phyloP scores from a whole-genome alignment of 108 stramenopile species.

The Parmales sp. region DNA sequence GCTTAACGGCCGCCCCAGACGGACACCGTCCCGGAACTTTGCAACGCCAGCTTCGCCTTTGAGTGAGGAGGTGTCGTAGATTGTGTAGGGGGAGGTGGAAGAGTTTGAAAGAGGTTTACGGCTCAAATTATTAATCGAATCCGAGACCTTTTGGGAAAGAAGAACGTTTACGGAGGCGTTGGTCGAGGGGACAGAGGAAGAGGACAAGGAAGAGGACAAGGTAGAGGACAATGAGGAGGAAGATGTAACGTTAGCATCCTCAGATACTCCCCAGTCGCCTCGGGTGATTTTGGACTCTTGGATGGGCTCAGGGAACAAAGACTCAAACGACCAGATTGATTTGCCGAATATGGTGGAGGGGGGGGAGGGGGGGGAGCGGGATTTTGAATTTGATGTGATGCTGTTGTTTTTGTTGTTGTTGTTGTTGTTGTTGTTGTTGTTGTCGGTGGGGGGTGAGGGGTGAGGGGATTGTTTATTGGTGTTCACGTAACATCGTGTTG shows the following conservation, averaged over 20 bases:
- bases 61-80: too few species aligned
- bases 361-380: not conserved
- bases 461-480: not conserved
- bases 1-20: constrained; percentile 51
- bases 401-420: not conserved
- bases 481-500: not conserved
- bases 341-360: not conserved
- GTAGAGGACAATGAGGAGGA: too few species aligned
- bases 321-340: constrained; percentile 69
- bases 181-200: not conserved
- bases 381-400: too few species aligned
- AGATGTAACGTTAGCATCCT: not conserved
- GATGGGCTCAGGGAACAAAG: constrained; percentile 60
- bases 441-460: not conserved
- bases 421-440: not conserved
- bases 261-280: too few species aligned
- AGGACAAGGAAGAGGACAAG: not conserved
- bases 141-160: not conserved
- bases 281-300: constrained; percentile 55
- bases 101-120: too few species aligned
- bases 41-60: constrained; percentile 53
- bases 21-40: constrained; percentile 62
- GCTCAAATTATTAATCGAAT: not conserved
- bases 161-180: not conserved
- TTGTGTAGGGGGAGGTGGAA: too few species aligned